phyloP scores from a whole-genome alignment of 23 red algal species.

The Gracilaria domingensis region DNA sequence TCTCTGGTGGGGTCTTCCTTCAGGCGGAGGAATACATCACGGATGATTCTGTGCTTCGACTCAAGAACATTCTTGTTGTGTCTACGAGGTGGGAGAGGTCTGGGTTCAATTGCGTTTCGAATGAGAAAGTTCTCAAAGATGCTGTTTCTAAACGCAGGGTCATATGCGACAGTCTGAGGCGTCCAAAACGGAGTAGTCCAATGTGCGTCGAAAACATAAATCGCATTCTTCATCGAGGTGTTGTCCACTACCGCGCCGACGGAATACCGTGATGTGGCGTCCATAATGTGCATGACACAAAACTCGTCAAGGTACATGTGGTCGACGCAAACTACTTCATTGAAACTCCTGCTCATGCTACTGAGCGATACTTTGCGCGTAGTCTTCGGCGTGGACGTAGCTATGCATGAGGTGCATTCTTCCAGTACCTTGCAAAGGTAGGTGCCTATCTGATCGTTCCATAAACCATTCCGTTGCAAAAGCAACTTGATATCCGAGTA shows the following conservation, averaged over 20 bases:
- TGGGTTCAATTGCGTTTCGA: not conserved
- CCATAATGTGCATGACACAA: not conserved
- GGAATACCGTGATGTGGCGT: not conserved
- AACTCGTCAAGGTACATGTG: not conserved
- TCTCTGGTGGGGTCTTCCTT: not conserved
- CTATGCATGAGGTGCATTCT: not conserved
- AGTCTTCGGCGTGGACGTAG: not conserved
- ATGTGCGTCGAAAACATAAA: not conserved
- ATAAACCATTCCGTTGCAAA: not conserved
- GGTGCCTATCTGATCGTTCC: not conserved
- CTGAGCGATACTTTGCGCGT: not conserved
- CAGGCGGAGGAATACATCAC: slow-evolving; percentile 17
- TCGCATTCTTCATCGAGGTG: not conserved
- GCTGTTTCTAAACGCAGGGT: slow-evolving; percentile 11
- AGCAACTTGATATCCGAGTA: slow-evolving; percentile 20
- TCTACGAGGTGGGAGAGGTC: slow-evolving; percentile 16
- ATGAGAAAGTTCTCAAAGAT: not conserved
- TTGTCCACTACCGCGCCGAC: not conserved
- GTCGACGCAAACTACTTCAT: not conserved
- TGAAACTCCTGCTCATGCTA: not conserved
- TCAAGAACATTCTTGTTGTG: slow-evolving; percentile 56
- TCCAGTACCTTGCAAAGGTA: not conserved
- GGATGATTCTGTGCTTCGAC: slow-evolving; percentile 28
- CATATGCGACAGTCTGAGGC: not conserved
- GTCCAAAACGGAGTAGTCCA: not conserved